Evolutionary conservation across 2,329 filamentous ascomycete genomes (phyloP), one percentile per base, ranked within the genome.

Genomic region (Botryotinia narcissicola): DNA sequence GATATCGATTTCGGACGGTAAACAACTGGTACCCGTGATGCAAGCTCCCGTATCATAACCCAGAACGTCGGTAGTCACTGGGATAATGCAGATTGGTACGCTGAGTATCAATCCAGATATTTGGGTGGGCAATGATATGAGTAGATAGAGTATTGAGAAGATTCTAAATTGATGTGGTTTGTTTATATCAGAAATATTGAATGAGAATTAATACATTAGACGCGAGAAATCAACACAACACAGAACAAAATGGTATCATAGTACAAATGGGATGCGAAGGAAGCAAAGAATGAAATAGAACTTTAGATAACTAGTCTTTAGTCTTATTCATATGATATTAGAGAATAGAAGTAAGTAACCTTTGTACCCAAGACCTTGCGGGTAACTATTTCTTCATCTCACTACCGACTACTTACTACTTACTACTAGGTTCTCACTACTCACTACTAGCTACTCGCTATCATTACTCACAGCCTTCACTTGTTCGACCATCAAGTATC

Each of bases 401-500:
- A 54, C 64, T 7, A 40, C 25, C n/a, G 32, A 67, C 64, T 46
- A 32, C 32, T 8, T 4, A 61, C 35, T 60, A 20, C 25, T 48
- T 0, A 18, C 4, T 44, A 44, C 40, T 14, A 10, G 10, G 12
- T 40, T 14, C 32, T 40, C 63, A 67, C 63, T 6, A 37, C 22
- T n/a, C 1, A 18, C 5, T 44, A 18, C 32, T 40, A 46, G 40
- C 18, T 10, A 22, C 22, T 62, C 60, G n/a, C 60, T 10, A 25
- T 62, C 37, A 62, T 37, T 37, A n/a, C 66, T 69, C 48, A 69
- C 66, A 57, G 66, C n/a, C 66, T 69, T 61, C 63, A 72, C 70
- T 66, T 67, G 37, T 67, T 40, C 40, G 44, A 67, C 46, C 70
- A 57, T 64, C 48, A 62, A 35, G 46, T 61, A 59, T 70, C 37